Base-by-base conservation (phyloP, 257 asterid species). In the Osmanthus fragrans region DNA sequence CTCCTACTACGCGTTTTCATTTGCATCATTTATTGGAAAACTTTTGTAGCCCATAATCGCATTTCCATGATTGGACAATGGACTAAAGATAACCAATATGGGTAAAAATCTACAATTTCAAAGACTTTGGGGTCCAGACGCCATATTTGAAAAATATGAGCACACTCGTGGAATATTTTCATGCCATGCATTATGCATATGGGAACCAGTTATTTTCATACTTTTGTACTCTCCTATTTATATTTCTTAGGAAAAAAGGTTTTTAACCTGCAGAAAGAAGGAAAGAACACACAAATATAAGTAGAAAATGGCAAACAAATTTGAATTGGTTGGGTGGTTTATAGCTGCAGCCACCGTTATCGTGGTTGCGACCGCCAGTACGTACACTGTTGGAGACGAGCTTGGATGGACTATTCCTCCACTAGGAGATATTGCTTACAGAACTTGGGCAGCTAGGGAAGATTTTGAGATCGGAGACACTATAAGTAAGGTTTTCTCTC, bases 371-470 rank as follows among this genome's bases (percentile, higher is more conserved):
- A 56, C 81, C 19, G 87, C 89, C 19, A 83, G 77, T 1, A 83
- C 89, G 7, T 13, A 77, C 75, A 74, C 40, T 5, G 81, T 86
- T 18, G 86, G 87, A 13, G 79, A 70, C 39, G 21, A 33, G 1
- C 56, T 86, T 11, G 82, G 83, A 0, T 81, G 87, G 87, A 77
- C 69, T 19, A 11, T 84, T 67, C 90, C 88, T 30, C 84, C 86
- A 0, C 33, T 7, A 6, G 83, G 83, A 2, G 54, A 78, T 15
- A 13, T 75, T 21, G 86, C 81, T 1, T 82, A 82, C 73, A 72
- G 30, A 72, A 80, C 54, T 4, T 84, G 90, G 88, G 80, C 82
- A 16, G 49, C 49, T 47, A 0, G 2, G 0, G 15, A 68, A 19
- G 82, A 74, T 9, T 79, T 86, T 73, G 75, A 65, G 2, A 25